Conservation (phyloP, 2,329 filamentous ascomycete genomes). For the Ophidiomyces ophidiicola region DNA sequence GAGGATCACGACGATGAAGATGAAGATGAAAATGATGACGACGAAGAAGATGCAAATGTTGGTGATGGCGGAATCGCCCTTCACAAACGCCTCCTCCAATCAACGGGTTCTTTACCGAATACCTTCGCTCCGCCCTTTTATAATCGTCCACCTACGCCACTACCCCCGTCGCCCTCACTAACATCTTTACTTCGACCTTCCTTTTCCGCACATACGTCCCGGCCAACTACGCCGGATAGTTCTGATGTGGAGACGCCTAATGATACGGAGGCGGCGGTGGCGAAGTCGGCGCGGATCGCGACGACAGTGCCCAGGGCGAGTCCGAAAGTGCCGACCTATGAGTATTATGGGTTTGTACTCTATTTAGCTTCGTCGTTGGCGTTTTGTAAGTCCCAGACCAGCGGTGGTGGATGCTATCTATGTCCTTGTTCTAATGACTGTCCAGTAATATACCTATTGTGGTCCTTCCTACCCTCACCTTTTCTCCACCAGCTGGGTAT, state of each 20-base stretch:
- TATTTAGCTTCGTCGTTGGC: conserved; percentile 78
- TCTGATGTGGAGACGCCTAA: conserved; percentile 67
- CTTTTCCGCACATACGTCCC: conserved; percentile 56
- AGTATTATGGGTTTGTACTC: conserved; percentile 97
- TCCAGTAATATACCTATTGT: conserved; percentile 52
- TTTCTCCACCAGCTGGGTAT: conserved; percentile 89
- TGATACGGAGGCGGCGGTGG: conserved; percentile 48
- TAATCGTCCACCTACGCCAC: conserved; percentile 84
- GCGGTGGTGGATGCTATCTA: background rate
- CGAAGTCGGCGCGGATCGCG: conserved; percentile 46
- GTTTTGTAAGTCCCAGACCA: conserved; percentile 57
- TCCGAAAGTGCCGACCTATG: conserved; percentile 95
- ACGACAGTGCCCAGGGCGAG: conserved; percentile 67
- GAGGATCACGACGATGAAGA: conserved; percentile 15
- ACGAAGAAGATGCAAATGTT: conserved; percentile 18
- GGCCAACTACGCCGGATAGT: conserved; percentile 86
- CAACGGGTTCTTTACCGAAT: conserved; percentile 32
- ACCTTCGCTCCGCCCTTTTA: conserved; percentile 78
- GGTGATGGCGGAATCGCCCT: conserved; percentile 23
- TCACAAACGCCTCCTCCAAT: conserved; percentile 31
- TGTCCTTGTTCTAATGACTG: background rate
- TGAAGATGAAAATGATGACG: conserved; percentile 14
- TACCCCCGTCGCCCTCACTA: conserved; percentile 83
- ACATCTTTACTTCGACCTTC: conserved; percentile 74
- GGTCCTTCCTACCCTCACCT: conserved; percentile 84